Percentiles rank a stretch among this genome's conserved stretches.
Conservation (phyloP, 2,329 filamentous ascomycete genomes). For the Alternaria ethzedia region DNA sequence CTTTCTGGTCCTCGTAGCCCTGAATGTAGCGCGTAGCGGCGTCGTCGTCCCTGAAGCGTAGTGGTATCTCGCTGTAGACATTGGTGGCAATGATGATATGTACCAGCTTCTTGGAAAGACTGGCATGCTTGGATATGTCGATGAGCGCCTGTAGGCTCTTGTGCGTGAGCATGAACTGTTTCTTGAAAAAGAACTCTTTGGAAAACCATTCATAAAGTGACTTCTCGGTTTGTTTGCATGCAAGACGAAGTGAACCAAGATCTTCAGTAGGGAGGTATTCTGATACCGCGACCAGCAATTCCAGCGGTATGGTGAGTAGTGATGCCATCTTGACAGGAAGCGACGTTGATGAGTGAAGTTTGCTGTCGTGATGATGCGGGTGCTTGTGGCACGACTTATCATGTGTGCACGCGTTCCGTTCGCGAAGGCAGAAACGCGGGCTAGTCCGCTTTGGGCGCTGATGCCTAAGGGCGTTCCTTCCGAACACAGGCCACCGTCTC, state of each 20-base stretch:
- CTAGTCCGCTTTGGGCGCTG: slow-evolving; percentile 15
- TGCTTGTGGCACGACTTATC: slow-evolving; percentile 8
- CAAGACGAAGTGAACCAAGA: slow-evolving; percentile 61
- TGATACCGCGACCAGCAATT: slow-evolving; percentile 63
- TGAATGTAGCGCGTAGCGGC: slow-evolving; percentile 23
- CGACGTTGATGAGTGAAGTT: background rate
- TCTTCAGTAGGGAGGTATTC: slow-evolving; percentile 62
- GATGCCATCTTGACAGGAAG: slow-evolving; percentile 23
- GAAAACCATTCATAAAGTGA: slow-evolving; percentile 63
- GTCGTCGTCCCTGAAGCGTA: slow-evolving; percentile 20
- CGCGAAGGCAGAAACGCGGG: slow-evolving; percentile 22
- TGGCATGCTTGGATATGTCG: slow-evolving; percentile 50
- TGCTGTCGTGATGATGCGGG: background rate
- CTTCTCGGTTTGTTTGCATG: slow-evolving; percentile 62
- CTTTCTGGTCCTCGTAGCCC: slow-evolving; percentile 29
- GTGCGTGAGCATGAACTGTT: slow-evolving; percentile 69
- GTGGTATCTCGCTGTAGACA: slow-evolving; percentile 23
- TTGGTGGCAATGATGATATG: slow-evolving; percentile 60
- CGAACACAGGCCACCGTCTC: slow-evolving; percentile 7
- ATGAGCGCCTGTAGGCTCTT: slow-evolving; percentile 62
- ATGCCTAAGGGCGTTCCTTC: slow-evolving; percentile 16
- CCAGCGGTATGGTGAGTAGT: slow-evolving; percentile 57
- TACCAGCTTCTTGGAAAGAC: slow-evolving; percentile 50
- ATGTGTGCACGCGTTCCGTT: slow-evolving; percentile 18
- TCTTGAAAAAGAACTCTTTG: slow-evolving; percentile 68